These are phyloP conservation scores for Yamadazyma aaseri DNA, from an alignment of 1,139 yeast genomes.

Conservation along the genomic window DNA sequence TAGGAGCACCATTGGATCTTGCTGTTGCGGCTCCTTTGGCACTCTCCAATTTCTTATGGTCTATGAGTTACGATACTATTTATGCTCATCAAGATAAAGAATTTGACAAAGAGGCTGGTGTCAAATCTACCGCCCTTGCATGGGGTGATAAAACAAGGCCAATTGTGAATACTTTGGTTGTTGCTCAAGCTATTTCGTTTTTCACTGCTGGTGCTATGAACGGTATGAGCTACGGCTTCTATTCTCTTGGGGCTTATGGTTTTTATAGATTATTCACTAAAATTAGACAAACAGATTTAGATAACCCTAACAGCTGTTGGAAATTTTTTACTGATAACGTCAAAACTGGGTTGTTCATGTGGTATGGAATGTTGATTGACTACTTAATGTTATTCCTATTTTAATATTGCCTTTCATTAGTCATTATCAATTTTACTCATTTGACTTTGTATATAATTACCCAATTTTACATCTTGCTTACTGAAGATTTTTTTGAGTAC, in stretches of 20 bases:
- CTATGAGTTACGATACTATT: conserved; percentile 92
- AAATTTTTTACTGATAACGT: conserved; percentile 73
- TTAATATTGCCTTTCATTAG: conserved; percentile 14
- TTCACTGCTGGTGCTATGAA: conserved; percentile 75
- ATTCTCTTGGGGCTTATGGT: conserved; percentile 63
- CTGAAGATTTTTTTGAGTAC: conserved; percentile 27
- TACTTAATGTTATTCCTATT: conserved; percentile 56
- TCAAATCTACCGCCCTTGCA: conserved; percentile 89
- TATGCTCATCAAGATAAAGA: conserved; percentile 97
- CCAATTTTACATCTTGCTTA: conserved; percentile 26
- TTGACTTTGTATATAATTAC: conserved; percentile 16
- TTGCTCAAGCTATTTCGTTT: conserved; percentile 64
- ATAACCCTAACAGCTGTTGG: conserved; percentile 83
- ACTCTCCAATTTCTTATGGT: conserved; percentile 81
- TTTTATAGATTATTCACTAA: conserved; percentile 64
- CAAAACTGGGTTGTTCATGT: conserved; percentile 74
- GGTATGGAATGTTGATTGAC: conserved; percentile 75
- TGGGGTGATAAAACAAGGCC: conserved; percentile 84
- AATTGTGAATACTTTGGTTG: conserved; percentile 60
- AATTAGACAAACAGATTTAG: conserved; percentile 71
- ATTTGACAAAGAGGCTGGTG: conserved; percentile 85
- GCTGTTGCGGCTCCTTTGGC: conserved; percentile 78
- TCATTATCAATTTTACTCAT: neutral
- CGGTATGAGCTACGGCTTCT: conserved; percentile 86
- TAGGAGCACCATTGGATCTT: conserved; percentile 74